Evolutionary conservation across 192 early-diverging fungal species (phyloP), one percentile per base, ranked within the genome.

Genomic region (Globomyces pollinis-pini): DNA sequence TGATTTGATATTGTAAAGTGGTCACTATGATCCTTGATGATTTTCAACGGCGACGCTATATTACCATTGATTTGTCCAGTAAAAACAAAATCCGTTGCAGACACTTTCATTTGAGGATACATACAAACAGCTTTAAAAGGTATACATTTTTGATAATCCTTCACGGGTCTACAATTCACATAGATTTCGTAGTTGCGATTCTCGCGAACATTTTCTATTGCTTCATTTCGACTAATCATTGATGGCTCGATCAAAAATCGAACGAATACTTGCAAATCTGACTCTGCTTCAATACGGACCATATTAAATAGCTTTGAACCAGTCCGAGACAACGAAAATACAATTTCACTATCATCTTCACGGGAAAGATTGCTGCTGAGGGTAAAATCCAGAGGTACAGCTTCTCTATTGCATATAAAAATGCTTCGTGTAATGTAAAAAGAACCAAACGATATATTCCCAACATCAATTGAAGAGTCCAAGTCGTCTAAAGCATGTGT

Each of bases 141-240:
- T 24, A 91, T 78, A 9, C 74, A 82, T 41, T 86, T 81, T 57
- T 88, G 87, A 61, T 86, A 89, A 68, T 91, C 88, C 56, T 87
- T 87, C 2, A 91, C 86, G 15, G 88, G 68, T 9, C 87, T 76
- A 53, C 88, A 91, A 60, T 89, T 87, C 39, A 91, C 78, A 55
- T 81, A 81, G 7, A 91, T 84, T 61, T 88, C 85, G 20, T 86
- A 71, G 1, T 68, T 62, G 63, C 89, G 88, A 31, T 81, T 69
- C 43, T 86, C 83, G n/a, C 79, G 62, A 23, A 67, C 53, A 38
- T 86, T 67, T 0, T 57, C 55, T 18, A 29, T 24, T 9, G 38
- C 41, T 4, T 33, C 41, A 2, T 16, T 57, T 39, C 21, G 52
- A 6, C 31, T 29, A n/a, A n/a, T n/a, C n/a, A n/a, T n/a, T 1